Base-by-base conservation (phyloP, 2,329 filamentous ascomycete genomes). In the Ascomycota sp. region DNA sequence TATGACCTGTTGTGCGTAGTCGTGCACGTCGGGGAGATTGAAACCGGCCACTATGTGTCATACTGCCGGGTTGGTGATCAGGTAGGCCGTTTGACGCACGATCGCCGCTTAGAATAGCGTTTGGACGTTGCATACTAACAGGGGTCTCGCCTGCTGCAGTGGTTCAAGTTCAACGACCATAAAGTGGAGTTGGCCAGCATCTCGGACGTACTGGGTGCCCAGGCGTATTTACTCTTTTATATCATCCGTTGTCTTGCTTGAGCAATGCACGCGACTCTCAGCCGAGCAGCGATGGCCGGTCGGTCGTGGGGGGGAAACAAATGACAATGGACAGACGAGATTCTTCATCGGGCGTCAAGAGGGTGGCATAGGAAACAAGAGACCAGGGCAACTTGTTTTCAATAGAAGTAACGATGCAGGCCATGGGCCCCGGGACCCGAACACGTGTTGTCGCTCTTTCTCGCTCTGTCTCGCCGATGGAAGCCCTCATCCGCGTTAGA, bases 111-210 rank as follows among this genome's bases (percentile, higher is more conserved):
- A 13, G n/a, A 30, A 16, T 13, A n/a, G 29, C 16, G 3, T 31
- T 9, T 25, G 2, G 9, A 24, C 8, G 30, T 24, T 31, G 29
- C 16, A 44, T 31, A 41, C 33, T 35, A 13, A 40, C 34, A 16
- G 21, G 25, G 40, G 7, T 25, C 29, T 9, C 49, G 7, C 11
- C 11, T 7, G 4, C 25, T 39, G 11, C 42, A 92, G 66, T 95
- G 86, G 86, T 92, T 92, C 52, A 72, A 80, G 36, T 93, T 93
- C 55, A 91, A 95, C 47, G 86, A 95, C 49, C 84, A 89, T 51
- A 83, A 82, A 50, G 86, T 95, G 21, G 80, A 84, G 39, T 50
- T 84, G 36, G 86, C 81, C 2, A 72, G 71, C 32, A 76, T 89
- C 48, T 78, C 77, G 6, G 81, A 93, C 38, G 86, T 95, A 3